Percentiles rank a stretch among this genome's conserved stretches.
Evolutionary conservation across 164 flowering plant species (phyloP).

Genomic region (Chloranthus sessilifolius): DNA sequence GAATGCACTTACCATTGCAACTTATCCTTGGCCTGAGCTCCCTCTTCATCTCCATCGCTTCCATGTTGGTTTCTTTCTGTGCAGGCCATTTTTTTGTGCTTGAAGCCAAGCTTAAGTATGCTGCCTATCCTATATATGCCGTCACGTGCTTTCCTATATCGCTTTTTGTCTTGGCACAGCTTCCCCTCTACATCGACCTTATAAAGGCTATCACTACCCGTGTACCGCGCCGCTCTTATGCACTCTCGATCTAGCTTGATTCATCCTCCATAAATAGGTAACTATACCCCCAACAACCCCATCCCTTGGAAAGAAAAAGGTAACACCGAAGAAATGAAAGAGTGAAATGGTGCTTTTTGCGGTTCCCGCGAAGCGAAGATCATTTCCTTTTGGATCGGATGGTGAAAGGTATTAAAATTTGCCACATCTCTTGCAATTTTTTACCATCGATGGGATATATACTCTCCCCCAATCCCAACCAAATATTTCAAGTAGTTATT

Average conservation of each 20-base stretch:
- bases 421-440: too few species aligned
- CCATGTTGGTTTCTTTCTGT: constrained; percentile 14
- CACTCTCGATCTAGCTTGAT: too few species aligned
- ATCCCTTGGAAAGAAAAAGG: constrained; percentile 3
- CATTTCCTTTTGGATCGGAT: too few species aligned
- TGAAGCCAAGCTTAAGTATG: background rate
- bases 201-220: too few species aligned
- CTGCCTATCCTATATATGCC: background rate
- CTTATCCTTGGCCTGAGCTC: too few species aligned
- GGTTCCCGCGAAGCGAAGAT: background rate
- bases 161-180: background rate
- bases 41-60: constrained; percentile 4
- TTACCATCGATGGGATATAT: background rate
- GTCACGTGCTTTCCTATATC: background rate
- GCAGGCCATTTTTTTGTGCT: constrained; percentile 8
- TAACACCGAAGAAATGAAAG: background rate
- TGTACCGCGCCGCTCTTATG: too few species aligned
- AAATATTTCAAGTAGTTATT: too few species aligned
- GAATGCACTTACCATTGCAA: too few species aligned
- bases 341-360: background rate
- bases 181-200: constrained; percentile 6
- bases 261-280: background rate
- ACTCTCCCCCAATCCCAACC: too few species aligned
- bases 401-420: too few species aligned
- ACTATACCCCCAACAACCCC: constrained; percentile 2